Evolutionary conservation across 73 alveolate genomes (phyloP).

Genomic region (Blepharisma stoltei): DNA sequence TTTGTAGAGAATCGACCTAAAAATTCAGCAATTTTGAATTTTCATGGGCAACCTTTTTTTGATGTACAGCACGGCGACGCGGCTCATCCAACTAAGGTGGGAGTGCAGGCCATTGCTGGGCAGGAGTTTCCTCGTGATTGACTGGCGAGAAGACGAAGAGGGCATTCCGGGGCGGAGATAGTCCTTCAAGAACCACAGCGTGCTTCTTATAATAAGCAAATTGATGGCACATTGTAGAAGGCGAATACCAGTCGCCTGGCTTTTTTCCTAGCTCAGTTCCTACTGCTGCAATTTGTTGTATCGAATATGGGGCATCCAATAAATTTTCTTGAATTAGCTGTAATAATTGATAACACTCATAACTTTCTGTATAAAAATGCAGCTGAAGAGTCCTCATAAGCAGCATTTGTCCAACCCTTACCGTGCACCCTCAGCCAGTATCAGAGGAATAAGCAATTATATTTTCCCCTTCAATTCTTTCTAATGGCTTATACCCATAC

Average conservation of each 20-base stretch:
- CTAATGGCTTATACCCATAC: neutral
- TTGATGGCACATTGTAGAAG: neutral
- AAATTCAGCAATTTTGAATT: too few species aligned
- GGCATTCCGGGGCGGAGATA: too few species aligned
- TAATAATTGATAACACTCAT: neutral
- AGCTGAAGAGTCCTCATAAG: conserved; percentile 35
- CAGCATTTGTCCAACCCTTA: conserved; percentile 66
- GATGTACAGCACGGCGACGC: too few species aligned
- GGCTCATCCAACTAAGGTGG: too few species aligned
- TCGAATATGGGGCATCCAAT: conserved; percentile 11
- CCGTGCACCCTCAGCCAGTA: conserved; percentile 69
- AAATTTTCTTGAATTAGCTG: neutral
- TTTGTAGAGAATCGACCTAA: too few species aligned
- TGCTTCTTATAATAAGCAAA: too few species aligned
- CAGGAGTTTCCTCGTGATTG: too few species aligned
- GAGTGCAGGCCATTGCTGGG: too few species aligned
- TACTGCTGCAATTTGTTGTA: conserved; percentile 22
- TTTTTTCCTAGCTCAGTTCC: conserved; percentile 16
- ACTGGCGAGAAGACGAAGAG: too few species aligned
- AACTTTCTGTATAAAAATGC: neutral
- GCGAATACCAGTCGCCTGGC: conserved; percentile 69
- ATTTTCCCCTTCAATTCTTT: neutral
- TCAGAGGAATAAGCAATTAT: conserved; percentile 22
- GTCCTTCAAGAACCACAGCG: too few species aligned
- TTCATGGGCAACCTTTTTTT: too few species aligned